Evolutionary conservation across 176 grass and related monocot genomes (phyloP), one percentile per base, ranked within the genome.

Genomic region (Eleusine coracana): DNA sequence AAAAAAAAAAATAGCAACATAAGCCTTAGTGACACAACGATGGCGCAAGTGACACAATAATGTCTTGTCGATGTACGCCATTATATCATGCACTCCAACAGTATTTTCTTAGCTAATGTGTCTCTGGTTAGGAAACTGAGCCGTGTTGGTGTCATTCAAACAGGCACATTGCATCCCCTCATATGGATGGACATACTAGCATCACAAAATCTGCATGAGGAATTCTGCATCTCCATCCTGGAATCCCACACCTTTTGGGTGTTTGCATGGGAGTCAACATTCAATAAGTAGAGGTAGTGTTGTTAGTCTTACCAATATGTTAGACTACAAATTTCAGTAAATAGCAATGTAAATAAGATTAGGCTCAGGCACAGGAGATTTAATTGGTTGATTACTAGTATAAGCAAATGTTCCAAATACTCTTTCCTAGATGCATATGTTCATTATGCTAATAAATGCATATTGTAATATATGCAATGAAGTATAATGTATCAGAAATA

Each of bases 191-290:
- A 66, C 67, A 48, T 67, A 48, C 2, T 82, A 50, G 66, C 56
- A 73, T 85, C 88, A 89, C 83, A 78, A 86, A 73, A 49, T 34
- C 72, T 23, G 84, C 73, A 89, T 82, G 83, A 89, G 56, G 73
- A 65, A 59, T 21, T 56, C 73, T 56, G 25, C 39, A 34, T 84
- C 16, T 68, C n/a, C 73, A 70, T 58, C 63, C 36, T 5, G 15
- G 59, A 66, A 76, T 76, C 49, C 72, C 72, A 82, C 72, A 71
- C 78, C 20, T 77, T 89, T 77, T 71, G 66, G 66, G 56, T 85
- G 83, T 73, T 86, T 66, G 40, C 48, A 72, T 55, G 42, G 28
- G 10, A 77, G 37, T 18, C 64, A 75, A 75, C 21, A 58, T 56
- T 28, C 17, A 75, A 68, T n/a, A 58, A 66, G 66, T 70, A n/a